Conservation (phyloP, 1,284 basidiomycete species). For the Trichosporon sp. region DNA sequence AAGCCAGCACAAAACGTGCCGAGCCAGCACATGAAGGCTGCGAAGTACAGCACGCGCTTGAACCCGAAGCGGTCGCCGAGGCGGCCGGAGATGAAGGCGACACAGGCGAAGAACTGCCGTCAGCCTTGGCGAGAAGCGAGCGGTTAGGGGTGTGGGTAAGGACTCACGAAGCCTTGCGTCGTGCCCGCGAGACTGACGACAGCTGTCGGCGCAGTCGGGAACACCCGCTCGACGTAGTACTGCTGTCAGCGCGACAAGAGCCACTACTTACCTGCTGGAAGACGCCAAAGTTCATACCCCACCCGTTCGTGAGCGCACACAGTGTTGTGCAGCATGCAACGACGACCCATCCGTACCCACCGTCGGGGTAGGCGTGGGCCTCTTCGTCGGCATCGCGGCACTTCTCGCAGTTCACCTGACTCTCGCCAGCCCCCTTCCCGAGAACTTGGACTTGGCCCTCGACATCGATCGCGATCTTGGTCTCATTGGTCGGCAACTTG, state of each 20-base stretch:
- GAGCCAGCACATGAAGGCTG: conserved; percentile 26
- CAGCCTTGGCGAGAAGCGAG: background rate
- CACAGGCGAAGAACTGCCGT: conserved; percentile 2
- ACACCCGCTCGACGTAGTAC: conserved; percentile 29
- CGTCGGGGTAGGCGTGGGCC: conserved; percentile 42
- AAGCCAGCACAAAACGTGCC: conserved; percentile 20
- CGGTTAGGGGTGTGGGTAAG: no score
- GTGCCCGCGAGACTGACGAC: conserved; percentile 22
- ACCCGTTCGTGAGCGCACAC: conserved; percentile 28
- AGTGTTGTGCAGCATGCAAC: conserved; percentile 31
- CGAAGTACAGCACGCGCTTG: conserved; percentile 26
- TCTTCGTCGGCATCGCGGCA: background rate
- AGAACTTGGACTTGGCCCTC: background rate
- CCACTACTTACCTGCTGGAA: conserved; percentile 27
- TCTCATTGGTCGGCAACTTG: background rate
- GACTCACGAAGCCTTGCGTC: conserved; percentile 12
- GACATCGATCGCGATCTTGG: background rate
- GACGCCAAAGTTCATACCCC: conserved; percentile 36
- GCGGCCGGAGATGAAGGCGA: conserved; percentile 14
- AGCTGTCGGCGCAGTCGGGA: conserved; percentile 17
- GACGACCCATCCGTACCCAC: conserved; percentile 45
- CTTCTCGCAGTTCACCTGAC: background rate
- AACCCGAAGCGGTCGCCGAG: conserved; percentile 26
- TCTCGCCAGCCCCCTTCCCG: background rate
- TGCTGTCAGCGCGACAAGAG: conserved; percentile 10